Evolutionary conservation across 1,284 basidiomycete genomes (phyloP), one percentile per base, ranked within the genome.

Genomic region (Abortiporus biennis): DNA sequence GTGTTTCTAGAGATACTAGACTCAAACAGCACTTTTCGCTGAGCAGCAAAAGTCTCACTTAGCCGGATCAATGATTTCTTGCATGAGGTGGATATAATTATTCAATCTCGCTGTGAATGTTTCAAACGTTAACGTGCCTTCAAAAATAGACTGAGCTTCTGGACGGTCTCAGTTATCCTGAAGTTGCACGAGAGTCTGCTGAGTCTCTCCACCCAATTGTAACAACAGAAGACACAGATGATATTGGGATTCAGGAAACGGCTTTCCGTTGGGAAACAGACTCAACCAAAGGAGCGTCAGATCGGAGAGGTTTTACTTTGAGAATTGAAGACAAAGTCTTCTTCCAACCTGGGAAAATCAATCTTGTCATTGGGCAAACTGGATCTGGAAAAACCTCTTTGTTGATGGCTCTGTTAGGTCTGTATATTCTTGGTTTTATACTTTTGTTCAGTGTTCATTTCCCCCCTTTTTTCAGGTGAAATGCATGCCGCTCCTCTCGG

Each of bases 331-430:
- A 60, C 16, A 75, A 81, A 47, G 55, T 84, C 12, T 54, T 66
- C 5, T 85, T 85, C 62, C 67, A 71, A 45, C 68, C 66, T 33
- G 74, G 74, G 6, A 64, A 68, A 49, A 58, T 85, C 50, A 83
- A 81, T 53, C 58, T 85, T 24, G 69, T 85, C 45, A 67, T 80
- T 29, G 83, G 83, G 15, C 74, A 80, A 0, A 76, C 73, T 3
- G 73, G 73, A 11, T 68, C 66, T 1, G 74, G 74, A 4, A 75
- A 72, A 52, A 71, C 72, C 0, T 69, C 67, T 1, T 40, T 75
- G 24, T 55, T 76, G 17, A 71, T 77, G 68, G 77, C 76, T 2
- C 56, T 80, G n/a, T 62, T 79, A 2, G 76, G 76, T 50, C 27
- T 20, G 54, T 44, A 2, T 5, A 3, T 27, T 20, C 22, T 43